These are phyloP conservation scores for Coprinellus micaceus DNA, from an alignment of 768 basidiomycete species.

Conservation along the genomic window DNA sequence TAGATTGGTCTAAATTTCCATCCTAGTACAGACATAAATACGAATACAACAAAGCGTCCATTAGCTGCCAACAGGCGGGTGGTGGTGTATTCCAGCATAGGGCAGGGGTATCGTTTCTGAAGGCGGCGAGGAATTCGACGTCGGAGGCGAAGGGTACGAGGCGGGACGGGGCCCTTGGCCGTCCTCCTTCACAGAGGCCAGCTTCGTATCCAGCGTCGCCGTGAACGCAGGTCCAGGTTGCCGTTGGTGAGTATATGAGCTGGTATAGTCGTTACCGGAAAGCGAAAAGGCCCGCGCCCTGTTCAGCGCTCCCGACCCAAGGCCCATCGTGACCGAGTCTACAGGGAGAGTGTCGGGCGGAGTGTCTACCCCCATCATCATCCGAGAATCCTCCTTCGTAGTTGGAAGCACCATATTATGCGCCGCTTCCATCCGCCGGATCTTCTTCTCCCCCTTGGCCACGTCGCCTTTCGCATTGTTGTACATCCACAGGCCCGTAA, in stretches of 20 bases:
- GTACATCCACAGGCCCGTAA: constrained; percentile 91
- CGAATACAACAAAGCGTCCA: background rate
- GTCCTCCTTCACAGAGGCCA: constrained; percentile 18
- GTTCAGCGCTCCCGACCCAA: constrained; percentile 2
- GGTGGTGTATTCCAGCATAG: background rate
- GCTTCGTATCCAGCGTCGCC: constrained; percentile 16
- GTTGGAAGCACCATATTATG: constrained; percentile 66
- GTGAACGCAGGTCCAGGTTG: constrained; percentile 1
- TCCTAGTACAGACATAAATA: background rate
- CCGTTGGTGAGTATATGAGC: constrained; percentile 9
- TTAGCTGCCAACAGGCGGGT: background rate
- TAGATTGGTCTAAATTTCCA: background rate
- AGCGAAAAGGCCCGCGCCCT: constrained; percentile 5
- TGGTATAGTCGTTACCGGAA: background rate
- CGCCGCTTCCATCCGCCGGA: constrained; percentile 72
- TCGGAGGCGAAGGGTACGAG: constrained; percentile 51
- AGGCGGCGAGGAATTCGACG: constrained; percentile 33
- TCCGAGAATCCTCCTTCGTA: constrained; percentile 55
- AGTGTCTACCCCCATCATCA: constrained; percentile 42
- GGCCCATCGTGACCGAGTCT: background rate
- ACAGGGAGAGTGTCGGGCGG: constrained; percentile 25
- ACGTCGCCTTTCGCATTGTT: constrained; percentile 92
- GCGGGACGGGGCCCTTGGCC: constrained; percentile 28
- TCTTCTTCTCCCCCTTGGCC: constrained; percentile 86
- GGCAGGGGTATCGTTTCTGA: constrained; percentile 25